Evolutionary conservation across 495 filamentous ascomycete genomes (phyloP).

Genomic region (Corynascus novoguineensis): DNA sequence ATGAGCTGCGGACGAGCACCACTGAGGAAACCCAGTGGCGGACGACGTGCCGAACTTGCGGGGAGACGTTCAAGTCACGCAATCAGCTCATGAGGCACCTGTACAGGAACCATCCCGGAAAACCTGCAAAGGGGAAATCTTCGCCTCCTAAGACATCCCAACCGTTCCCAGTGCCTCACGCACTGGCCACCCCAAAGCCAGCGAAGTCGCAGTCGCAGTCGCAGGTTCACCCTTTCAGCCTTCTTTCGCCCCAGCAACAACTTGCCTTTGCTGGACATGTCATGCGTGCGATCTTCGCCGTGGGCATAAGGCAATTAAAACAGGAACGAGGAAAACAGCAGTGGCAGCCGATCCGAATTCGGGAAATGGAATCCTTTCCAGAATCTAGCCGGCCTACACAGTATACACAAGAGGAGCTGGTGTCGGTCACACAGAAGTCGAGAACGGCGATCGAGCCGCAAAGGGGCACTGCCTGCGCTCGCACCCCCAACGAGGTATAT

Average conservation of each 20-base stretch:
- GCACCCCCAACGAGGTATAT: background rate
- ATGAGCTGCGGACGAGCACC: background rate
- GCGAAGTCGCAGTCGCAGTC: background rate
- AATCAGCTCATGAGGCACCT: slow-evolving; percentile 11
- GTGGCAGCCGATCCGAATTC: background rate
- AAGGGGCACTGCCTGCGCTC: background rate
- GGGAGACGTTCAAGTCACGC: background rate
- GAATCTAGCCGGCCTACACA: too few species aligned
- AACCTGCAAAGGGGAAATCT: background rate
- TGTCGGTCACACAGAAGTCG: background rate
- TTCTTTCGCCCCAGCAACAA: background rate
- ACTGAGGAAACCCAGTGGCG: slow-evolving; percentile 3
- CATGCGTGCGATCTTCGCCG: background rate
- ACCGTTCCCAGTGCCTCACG: too few species aligned
- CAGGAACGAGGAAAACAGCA: background rate
- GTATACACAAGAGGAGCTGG: background rate
- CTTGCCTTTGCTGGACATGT: background rate
- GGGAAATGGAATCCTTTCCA: background rate
- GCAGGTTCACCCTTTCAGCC: background rate
- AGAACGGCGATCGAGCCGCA: background rate
- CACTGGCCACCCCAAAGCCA: background rate
- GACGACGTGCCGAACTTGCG: slow-evolving; percentile 3
- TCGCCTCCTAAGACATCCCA: background rate
- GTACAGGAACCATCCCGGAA: background rate
- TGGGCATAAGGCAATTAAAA: background rate